A percentile compares a stretch with the other conserved stretches of the same genome.
These are phyloP conservation scores for Fistulinella staudtii DNA, from an alignment of 1,284 basidiomycete species.

Conservation along the genomic window DNA sequence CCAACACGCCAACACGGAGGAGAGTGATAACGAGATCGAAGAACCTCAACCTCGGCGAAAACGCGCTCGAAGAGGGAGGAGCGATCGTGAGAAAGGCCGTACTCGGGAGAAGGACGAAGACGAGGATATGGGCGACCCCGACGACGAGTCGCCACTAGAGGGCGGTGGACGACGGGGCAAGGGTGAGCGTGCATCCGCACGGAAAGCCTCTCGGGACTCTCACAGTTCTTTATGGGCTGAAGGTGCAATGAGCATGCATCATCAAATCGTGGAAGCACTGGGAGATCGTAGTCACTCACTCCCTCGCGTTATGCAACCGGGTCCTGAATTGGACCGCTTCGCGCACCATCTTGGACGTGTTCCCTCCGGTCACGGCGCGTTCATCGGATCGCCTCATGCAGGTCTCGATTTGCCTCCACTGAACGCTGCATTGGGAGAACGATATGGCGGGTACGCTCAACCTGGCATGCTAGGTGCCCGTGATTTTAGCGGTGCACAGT, in stretches of 20 bases:
- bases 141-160: conserved; percentile 32
- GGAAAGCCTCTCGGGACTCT: conserved; percentile 36
- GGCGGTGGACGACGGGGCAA: conserved; percentile 29
- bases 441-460: conserved; percentile 33
- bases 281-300: conserved; percentile 34
- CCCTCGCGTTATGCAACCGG: conserved; percentile 29
- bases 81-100: conserved; percentile 36
- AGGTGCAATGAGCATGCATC: conserved; percentile 34
- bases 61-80: conserved; percentile 43
- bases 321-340: conserved; percentile 31
- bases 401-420: conserved; percentile 60
- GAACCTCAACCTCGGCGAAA: conserved; percentile 52
- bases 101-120: conserved; percentile 45
- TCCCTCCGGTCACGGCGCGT: conserved; percentile 33
- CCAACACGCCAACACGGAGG: conserved; percentile 42
- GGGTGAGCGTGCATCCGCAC: conserved; percentile 35
- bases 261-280: conserved; percentile 33
- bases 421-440: conserved; percentile 41
- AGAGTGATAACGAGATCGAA: conserved; percentile 54
- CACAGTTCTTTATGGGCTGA: conserved; percentile 35
- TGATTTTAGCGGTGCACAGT: conserved; percentile 32
- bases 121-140: conserved; percentile 47
- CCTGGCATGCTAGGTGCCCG: conserved; percentile 32
- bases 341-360: conserved; percentile 34
- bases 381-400: conserved; percentile 37